phyloP scores from a whole-genome alignment of 2,329 filamentous ascomycete genomes.

The Hypoxylon sp. region DNA sequence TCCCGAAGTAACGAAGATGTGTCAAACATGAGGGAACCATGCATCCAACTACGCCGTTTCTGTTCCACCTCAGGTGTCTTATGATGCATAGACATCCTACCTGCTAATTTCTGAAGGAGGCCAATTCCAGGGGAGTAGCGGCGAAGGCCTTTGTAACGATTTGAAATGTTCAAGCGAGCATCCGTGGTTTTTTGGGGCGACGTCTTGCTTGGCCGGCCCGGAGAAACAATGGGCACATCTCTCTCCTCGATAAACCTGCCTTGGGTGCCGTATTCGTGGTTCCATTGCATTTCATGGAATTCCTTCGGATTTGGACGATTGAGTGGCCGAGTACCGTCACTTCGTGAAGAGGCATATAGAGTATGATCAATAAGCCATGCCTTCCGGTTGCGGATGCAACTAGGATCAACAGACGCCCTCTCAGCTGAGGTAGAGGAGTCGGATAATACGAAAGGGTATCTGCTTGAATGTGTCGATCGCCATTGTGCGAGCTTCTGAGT shows the following conservation, averaged over 20 bases:
- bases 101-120: slow-evolving; percentile 46
- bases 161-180: slow-evolving; percentile 37
- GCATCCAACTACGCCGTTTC: slow-evolving; percentile 51
- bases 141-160: slow-evolving; percentile 40
- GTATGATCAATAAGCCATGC: slow-evolving; percentile 62
- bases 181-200: slow-evolving; percentile 44
- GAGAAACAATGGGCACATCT: slow-evolving; percentile 46
- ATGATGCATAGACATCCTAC: slow-evolving; percentile 42
- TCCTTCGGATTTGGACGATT: slow-evolving; percentile 57
- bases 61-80: slow-evolving; percentile 44
- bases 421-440: slow-evolving; percentile 54
- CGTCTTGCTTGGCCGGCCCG: slow-evolving; percentile 38
- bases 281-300: slow-evolving; percentile 61
- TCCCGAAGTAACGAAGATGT: slow-evolving; percentile 42
- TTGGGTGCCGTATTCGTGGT: slow-evolving; percentile 45
- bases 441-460: slow-evolving; percentile 60
- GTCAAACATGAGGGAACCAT: slow-evolving; percentile 46
- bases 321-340: slow-evolving; percentile 57
- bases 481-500: slow-evolving; percentile 57
- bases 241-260: slow-evolving; percentile 57
- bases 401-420: slow-evolving; percentile 49
- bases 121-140: slow-evolving; percentile 45
- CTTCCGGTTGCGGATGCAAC: slow-evolving; percentile 58
- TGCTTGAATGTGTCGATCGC: slow-evolving; percentile 56
- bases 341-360: slow-evolving; percentile 59